phyloP scores from a whole-genome alignment of 2,329 filamentous ascomycete genomes.

The Colletotrichum sp. region DNA sequence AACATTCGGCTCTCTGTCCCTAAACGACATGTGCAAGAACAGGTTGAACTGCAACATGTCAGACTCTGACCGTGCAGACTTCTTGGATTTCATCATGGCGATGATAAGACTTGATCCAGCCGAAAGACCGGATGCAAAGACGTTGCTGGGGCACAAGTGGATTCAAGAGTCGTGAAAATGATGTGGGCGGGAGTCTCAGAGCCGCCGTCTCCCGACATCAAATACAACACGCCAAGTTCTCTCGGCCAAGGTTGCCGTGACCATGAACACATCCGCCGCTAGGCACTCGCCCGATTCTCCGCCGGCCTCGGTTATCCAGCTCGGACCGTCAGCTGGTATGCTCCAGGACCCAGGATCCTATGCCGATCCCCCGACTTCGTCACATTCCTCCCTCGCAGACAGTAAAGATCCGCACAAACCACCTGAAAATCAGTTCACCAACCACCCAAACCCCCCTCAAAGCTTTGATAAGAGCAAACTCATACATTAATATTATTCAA shows the following conservation, averaged over 20 bases:
- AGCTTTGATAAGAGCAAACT: background rate
- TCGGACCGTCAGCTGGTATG: background rate
- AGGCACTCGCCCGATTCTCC: background rate
- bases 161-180: background rate
- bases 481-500: background rate
- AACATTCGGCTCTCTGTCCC: background rate
- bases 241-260: background rate
- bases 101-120: background rate
- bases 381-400: background rate
- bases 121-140: background rate
- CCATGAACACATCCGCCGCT: background rate
- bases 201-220: rapidly evolving
- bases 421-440: background rate
- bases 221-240: background rate
- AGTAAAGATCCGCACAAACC: background rate
- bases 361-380: background rate
- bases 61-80: background rate
- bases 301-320: background rate
- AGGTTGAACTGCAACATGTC: background rate
- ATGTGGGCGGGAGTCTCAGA: background rate
- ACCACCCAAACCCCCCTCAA: background rate
- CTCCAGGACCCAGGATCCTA: background rate
- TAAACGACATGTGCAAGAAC: background rate
- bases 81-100: background rate
- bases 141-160: background rate